Evolutionary conservation across 192 early-diverging fungal species (phyloP).

Genomic region (Tieghemiomyces parasiticus): DNA sequence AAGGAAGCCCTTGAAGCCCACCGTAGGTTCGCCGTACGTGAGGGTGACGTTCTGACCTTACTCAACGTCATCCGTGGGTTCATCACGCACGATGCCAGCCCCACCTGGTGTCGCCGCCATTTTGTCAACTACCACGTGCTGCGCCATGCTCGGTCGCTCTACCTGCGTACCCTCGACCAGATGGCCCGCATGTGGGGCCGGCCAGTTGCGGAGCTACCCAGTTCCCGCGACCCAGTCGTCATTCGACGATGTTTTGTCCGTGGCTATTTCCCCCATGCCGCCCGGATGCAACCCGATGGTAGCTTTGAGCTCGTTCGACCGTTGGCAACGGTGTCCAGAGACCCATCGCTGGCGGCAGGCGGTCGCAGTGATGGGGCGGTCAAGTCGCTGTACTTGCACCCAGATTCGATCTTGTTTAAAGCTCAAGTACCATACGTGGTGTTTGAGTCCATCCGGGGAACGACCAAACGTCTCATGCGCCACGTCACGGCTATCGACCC

Average conservation of each 20-base stretch:
- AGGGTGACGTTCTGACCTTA: neutral
- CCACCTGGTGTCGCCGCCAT: neutral
- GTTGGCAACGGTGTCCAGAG: neutral
- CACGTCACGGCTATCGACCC: neutral
- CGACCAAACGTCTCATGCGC: neutral
- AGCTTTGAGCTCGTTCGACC: neutral
- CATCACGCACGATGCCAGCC: neutral
- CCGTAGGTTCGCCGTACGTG: neutral
- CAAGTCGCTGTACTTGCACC: neutral
- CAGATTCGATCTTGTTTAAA: neutral
- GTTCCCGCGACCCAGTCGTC: neutral
- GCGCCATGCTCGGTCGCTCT: neutral
- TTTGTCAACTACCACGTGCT: neutral
- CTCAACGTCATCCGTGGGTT: neutral
- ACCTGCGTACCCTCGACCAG: neutral
- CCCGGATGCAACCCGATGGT: neutral
- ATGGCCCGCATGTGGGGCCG: neutral
- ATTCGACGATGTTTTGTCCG: neutral
- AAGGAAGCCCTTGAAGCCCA: neutral
- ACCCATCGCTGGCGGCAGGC: too few species aligned
- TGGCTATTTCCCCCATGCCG: neutral
- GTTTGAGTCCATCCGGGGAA: neutral
- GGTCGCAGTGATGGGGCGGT: neutral
- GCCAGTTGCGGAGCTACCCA: neutral
- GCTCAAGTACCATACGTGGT: neutral